These are phyloP conservation scores for Arachnopeziza araneosa DNA, from an alignment of 2,329 filamentous ascomycete species.

Conservation along the genomic window DNA sequence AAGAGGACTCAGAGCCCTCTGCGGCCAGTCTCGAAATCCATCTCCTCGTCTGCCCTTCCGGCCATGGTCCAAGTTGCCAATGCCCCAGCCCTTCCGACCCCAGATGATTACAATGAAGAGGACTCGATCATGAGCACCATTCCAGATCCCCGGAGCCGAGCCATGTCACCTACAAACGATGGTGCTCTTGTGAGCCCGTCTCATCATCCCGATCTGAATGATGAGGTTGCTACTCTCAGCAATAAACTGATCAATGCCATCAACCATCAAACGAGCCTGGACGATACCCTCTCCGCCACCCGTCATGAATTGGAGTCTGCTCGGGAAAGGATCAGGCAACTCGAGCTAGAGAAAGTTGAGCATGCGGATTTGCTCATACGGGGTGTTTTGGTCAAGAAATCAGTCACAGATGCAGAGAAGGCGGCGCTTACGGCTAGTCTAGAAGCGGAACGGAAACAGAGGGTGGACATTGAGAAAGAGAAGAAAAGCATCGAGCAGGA, in stretches of 20 bases:
- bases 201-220: constrained; percentile 51
- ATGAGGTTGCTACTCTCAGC: constrained; percentile 83
- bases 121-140: constrained; percentile 63
- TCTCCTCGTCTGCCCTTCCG: constrained; percentile 34
- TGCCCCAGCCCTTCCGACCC: constrained; percentile 18
- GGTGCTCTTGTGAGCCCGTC: constrained; percentile 30
- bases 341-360: constrained; percentile 59
- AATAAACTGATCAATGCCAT: constrained; percentile 97
- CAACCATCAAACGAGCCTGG: constrained; percentile 88
- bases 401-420: constrained; percentile 69
- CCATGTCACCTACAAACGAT: constrained; percentile 41
- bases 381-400: constrained; percentile 70
- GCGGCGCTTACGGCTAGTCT: constrained; percentile 51
- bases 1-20: constrained; percentile 25
- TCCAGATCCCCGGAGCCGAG: constrained; percentile 55
- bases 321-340: constrained; percentile 56
- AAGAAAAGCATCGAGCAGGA: constrained; percentile 91
- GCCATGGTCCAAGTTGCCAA: constrained; percentile 33
- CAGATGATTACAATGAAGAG: constrained; percentile 36
- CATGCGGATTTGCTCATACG: constrained; percentile 64
- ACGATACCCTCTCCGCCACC: constrained; percentile 78
- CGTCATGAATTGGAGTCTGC: constrained; percentile 77
- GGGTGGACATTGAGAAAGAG: constrained; percentile 64
- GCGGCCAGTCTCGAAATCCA: constrained; percentile 33
- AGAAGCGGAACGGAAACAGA: constrained; percentile 59